phyloP scores from a whole-genome alignment of 495 filamentous ascomycete genomes.

The Aspergillus olivimuriae region DNA sequence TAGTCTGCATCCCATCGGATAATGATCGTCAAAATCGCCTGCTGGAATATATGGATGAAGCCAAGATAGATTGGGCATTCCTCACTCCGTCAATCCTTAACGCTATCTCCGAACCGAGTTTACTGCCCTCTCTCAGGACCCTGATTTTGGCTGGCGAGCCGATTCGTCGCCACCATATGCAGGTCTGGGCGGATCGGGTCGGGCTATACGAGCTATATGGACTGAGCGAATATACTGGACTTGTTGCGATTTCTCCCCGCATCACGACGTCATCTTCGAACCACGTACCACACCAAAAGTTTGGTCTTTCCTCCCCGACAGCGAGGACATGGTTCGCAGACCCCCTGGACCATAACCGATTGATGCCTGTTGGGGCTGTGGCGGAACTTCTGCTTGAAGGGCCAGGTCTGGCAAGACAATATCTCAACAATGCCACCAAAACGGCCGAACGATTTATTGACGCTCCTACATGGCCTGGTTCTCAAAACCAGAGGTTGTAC shows the following conservation, averaged over 20 bases:
- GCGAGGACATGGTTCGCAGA: conserved; percentile 46
- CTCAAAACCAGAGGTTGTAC: conserved; percentile 12
- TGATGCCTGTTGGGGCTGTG: conserved; percentile 52
- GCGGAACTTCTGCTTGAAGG: conserved; percentile 74
- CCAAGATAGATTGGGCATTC: conserved; percentile 6
- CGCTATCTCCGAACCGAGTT: neutral
- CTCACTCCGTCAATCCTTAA: conserved; percentile 9
- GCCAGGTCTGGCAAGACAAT: conserved; percentile 61
- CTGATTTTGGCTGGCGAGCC: conserved; percentile 11
- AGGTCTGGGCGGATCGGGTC: conserved; percentile 9
- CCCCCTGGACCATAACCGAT: conserved; percentile 49
- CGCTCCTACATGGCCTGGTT: conserved; percentile 42
- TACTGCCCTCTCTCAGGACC: conserved; percentile 7
- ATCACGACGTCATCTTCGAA: conserved; percentile 5
- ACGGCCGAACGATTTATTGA: conserved; percentile 55
- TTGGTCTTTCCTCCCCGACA: neutral
- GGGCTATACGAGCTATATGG: conserved; percentile 10
- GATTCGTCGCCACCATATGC: conserved; percentile 1
- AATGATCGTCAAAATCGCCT: conserved; percentile 5
- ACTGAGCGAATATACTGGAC: conserved; percentile 9
- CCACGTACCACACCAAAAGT: neutral
- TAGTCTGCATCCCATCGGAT: conserved; percentile 12
- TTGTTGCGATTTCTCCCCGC: conserved; percentile 3
- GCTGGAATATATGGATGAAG: neutral
- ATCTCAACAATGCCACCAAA: conserved; percentile 53